Evolutionary conservation across 345 rosid species (phyloP), one percentile per base, ranked within the genome.

Genomic region (Cardiospermum halicacabum): DNA sequence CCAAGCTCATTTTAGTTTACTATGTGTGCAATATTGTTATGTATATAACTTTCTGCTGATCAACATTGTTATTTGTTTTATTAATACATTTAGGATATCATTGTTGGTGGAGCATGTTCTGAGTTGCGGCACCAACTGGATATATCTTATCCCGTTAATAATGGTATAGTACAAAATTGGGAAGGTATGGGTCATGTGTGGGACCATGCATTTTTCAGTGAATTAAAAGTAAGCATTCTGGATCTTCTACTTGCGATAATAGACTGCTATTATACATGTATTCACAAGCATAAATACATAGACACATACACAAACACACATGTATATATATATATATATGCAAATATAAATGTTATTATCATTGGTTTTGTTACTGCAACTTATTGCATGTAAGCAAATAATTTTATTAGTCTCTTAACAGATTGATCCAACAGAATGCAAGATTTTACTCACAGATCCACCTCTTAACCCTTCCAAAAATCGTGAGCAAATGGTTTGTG

Each of bases 151-250:
- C 97, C 99, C 15, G 99, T 94, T 18, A 84, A 84, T 74, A 94
- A 94, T 63, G 99, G 99, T 55, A 94, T 94, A 28, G 85, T 94
- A 61, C 99, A 94, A 79, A 91, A 89, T 69, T 94, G 99, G 99
- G 97, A 94, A 53, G 99, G 91, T 72, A 94, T 94, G 99, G 89
- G 86, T 42, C 95, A 91, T 60, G 95, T 94, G 18, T 94, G 99
- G 97, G 87, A 94, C 71, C 99, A 89, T 62, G 92, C 99, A 1
- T 94, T 94, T 73, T 87, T 65, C 72, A 75, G 83, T 42, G 95
- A 91, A 69, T 69, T 94, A 67, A 91, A 91, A 77, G 99, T 91
- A 69, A 50, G 22, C 22, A 47, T 55, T 69, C 37, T 42, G 62
- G 5, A 60, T 28, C 71, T 69, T 65, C 30, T 59, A 15, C 58